Percentiles rank a stretch among this genome's conserved stretches.
These are phyloP conservation scores for Prorocentrum cordatum DNA, from an alignment of 169 alveolate genomes.

Conservation along the genomic window DNA sequence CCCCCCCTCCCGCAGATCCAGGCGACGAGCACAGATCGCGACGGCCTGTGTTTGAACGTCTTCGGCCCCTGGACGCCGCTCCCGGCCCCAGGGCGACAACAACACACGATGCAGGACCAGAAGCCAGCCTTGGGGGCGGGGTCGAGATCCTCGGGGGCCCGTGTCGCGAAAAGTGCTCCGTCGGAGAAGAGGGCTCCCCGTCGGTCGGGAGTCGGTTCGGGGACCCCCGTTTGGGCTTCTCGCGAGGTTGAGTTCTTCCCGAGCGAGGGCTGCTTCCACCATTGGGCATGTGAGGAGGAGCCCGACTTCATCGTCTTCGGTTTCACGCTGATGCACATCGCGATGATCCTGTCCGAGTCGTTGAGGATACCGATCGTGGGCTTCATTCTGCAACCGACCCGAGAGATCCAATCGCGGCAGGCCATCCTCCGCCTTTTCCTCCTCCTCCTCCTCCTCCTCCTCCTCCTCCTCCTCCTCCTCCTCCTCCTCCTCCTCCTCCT, in stretches of 20 bases:
- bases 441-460: too few relatives aligned
- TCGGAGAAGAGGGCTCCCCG: not conserved
- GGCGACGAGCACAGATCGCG: too few relatives aligned
- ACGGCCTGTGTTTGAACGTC: not conserved
- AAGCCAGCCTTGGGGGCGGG: not conserved
- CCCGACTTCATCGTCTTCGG: conserved; percentile 65
- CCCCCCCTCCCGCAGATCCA: too few relatives aligned
- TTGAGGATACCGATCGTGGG: conserved; percentile 41
- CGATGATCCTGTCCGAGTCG: conserved; percentile 61
- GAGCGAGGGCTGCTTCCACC: conserved; percentile 31
- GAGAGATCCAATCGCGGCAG: conserved; percentile 18
- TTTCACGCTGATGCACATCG: conserved; percentile 32
- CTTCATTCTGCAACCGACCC: conserved; percentile 46
- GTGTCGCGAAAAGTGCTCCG: not conserved
- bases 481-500: too few relatives aligned
- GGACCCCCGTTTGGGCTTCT: too few relatives aligned
- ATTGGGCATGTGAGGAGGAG: conserved; percentile 62
- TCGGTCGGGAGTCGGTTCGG: too few relatives aligned
- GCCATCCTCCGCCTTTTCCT: too few relatives aligned
- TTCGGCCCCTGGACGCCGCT: not conserved
- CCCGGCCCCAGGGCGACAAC: not conserved
- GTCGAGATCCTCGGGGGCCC: not conserved
- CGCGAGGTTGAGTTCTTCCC: conserved; percentile 24
- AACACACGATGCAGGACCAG: not conserved
- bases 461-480: too few relatives aligned